Evolutionary conservation across 306 rosid species (phyloP), one percentile per base, ranked within the genome.

Genomic region (Ziziphus jujuba): DNA sequence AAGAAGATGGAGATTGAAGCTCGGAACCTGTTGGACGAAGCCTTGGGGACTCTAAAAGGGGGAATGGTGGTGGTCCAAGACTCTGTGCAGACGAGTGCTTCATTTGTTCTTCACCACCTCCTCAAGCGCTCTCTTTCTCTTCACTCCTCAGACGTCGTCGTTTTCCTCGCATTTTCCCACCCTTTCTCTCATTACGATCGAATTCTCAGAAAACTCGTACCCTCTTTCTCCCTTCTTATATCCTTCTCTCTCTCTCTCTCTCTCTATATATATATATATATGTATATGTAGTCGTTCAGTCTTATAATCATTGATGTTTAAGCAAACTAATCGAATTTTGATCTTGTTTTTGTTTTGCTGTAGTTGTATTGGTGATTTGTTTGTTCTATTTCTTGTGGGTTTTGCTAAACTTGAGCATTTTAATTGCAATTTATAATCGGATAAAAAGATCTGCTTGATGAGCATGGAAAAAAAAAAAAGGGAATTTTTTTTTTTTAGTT

Each of bases 101-200:
- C 97, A 64, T 88, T 93, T 53, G 85, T 93, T 72, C 95, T 93
- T 65, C 99, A 93, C 58, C 95, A 90, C 62, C 82, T 93, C 44
- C 78, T 93, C 60, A 90, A 90, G 66, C 87, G 83, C 80, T 67
- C 87, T 9, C 77, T 92, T 65, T 72, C 87, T 31, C 52, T 76
- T 56, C 69, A 69, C 48, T 72, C 92, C 63, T 75, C 84, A 61
- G 69, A 80, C 33, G 84, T 79, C 51, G 85, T 90, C 35, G 17
- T 93, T 71, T 90, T 88, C 82, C 61, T 90, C 47, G 87, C 99
- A 22, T 83, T 93, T 71, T 78, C 95, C 40, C 85, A 90, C 25
- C 85, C 96, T 48, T 85, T 93, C 61, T 49, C 84, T 28, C 96
- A 88, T 79, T 90, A 93, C 45, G 91, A 88, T 57, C 99, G 99